Conservation (phyloP, 1,284 basidiomycete genomes). For the Earliella scabrosa region DNA sequence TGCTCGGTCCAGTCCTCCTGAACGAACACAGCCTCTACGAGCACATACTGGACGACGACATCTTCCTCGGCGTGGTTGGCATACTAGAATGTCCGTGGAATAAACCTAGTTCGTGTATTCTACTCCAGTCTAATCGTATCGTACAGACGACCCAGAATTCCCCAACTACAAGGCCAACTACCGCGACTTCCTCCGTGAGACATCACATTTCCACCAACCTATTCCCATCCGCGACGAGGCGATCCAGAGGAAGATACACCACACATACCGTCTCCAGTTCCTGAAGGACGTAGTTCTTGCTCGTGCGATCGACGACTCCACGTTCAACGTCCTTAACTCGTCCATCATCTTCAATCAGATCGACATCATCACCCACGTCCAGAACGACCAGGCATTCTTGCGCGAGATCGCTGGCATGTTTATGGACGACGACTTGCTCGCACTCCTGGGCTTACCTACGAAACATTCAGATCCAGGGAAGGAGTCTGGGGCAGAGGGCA, state of each 20-base stretch:
- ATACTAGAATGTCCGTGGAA: conserved; percentile 91
- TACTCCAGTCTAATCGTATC: conserved; percentile 21
- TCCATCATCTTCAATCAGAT: conserved; percentile 99
- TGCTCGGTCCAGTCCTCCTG: conserved; percentile 75
- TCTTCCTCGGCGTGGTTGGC: conserved; percentile 92
- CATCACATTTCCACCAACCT: conserved; percentile 86
- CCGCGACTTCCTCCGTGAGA: conserved; percentile 87
- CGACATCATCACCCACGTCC: conserved; percentile 93
- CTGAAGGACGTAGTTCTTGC: conserved; percentile 98
- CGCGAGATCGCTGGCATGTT: conserved; percentile 81
- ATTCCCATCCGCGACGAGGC: conserved; percentile 76
- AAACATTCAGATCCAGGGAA: conserved; percentile 29
- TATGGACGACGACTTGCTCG: conserved; percentile 66
- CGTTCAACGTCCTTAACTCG: conserved; percentile 95
- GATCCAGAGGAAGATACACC: conserved; percentile 90
- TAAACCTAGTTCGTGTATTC: conserved; percentile 17
- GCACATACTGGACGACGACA: conserved; percentile 91
- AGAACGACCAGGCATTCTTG: conserved; percentile 79
- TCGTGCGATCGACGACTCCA: conserved; percentile 92
- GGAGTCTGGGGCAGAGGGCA: conserved; percentile 27
- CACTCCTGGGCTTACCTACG: conserved; percentile 35
- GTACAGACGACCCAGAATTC: conserved; percentile 93
- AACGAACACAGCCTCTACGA: conserved; percentile 97
- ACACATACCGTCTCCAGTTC: conserved; percentile 95
- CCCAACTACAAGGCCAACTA: conserved; percentile 96